Percentiles rank a stretch among this genome's conserved stretches.
phyloP scores from a whole-genome alignment of 441 rosid species.

The Eugenia klotzschiana region DNA sequence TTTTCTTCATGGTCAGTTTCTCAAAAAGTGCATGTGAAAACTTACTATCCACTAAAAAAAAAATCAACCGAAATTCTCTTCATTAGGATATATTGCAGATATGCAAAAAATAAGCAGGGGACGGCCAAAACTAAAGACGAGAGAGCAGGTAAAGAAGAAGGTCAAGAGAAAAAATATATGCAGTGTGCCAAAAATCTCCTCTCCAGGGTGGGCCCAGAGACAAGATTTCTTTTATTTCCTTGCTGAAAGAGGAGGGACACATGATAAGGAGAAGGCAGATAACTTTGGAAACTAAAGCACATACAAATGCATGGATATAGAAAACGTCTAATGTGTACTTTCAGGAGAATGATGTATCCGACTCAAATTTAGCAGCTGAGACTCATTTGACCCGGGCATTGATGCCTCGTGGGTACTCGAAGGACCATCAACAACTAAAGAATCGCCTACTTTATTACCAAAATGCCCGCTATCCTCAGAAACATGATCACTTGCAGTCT shows the following conservation, averaged over 20 bases:
- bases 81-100: not conserved
- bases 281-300: not conserved
- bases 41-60: not conserved
- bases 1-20: not conserved
- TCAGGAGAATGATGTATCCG: slow-evolving; percentile 97
- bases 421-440: slow-evolving; percentile 30
- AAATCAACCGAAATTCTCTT: not conserved
- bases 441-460: slow-evolving; percentile 21
- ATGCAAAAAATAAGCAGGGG: not conserved
- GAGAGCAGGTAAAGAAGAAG: not conserved
- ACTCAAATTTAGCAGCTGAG: slow-evolving; percentile 59
- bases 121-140: not conserved
- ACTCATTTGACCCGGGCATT: slow-evolving; percentile 48
- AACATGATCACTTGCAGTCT: slow-evolving; percentile 7
- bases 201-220: not conserved
- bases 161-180: not conserved
- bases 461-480: slow-evolving; percentile 10
- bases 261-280: not conserved
- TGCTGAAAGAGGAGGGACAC: not conserved
- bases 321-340: slow-evolving; percentile 87
- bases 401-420: slow-evolving; percentile 35
- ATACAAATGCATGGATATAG: not conserved
- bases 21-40: not conserved
- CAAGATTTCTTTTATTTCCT: slow-evolving; percentile 16
- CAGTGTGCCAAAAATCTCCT: not conserved